Percentiles rank a stretch among this genome's conserved stretches.
These are phyloP conservation scores for Osmanthus fragrans DNA, from an alignment of 257 asterid species.

Conservation along the genomic window DNA sequence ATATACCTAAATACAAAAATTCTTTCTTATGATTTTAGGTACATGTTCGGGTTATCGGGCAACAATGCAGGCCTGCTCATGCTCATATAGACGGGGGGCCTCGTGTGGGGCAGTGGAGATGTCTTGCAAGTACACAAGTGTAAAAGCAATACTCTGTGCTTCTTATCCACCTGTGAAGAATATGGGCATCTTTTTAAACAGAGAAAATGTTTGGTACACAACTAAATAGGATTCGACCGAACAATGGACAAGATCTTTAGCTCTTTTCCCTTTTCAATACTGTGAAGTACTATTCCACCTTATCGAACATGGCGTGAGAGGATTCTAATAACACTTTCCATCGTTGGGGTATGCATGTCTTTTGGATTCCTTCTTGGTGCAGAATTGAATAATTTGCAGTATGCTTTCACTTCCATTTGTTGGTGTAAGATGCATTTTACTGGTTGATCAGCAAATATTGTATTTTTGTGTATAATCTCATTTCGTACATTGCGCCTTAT, in stretches of 20 bases:
- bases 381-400: slow-evolving; percentile 33
- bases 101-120: slow-evolving; percentile 31
- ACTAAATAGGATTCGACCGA: neutral
- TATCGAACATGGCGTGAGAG: neutral
- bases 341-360: neutral
- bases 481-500: slow-evolving; percentile 19
- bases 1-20: neutral
- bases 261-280: slow-evolving; percentile 14
- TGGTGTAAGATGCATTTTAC: slow-evolving; percentile 26
- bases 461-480: slow-evolving; percentile 9
- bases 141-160: slow-evolving; percentile 5
- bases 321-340: slow-evolving; percentile 16
- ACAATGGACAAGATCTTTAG: slow-evolving; percentile 14
- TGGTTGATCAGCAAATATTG: slow-evolving; percentile 28
- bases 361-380: slow-evolving; percentile 27
- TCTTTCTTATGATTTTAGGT: slow-evolving; percentile 20
- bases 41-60: slow-evolving; percentile 19
- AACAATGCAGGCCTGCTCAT: slow-evolving; percentile 28
- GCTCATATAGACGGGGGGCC: slow-evolving; percentile 35
- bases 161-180: neutral
- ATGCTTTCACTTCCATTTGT: slow-evolving; percentile 32
- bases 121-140: slow-evolving; percentile 23
- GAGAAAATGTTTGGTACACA: slow-evolving; percentile 9
- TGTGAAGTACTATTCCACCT: neutral
- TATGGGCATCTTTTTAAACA: slow-evolving; percentile 18